These are phyloP conservation scores for Candida insectorum DNA, from an alignment of 805 yeast species.

Conservation along the genomic window DNA sequence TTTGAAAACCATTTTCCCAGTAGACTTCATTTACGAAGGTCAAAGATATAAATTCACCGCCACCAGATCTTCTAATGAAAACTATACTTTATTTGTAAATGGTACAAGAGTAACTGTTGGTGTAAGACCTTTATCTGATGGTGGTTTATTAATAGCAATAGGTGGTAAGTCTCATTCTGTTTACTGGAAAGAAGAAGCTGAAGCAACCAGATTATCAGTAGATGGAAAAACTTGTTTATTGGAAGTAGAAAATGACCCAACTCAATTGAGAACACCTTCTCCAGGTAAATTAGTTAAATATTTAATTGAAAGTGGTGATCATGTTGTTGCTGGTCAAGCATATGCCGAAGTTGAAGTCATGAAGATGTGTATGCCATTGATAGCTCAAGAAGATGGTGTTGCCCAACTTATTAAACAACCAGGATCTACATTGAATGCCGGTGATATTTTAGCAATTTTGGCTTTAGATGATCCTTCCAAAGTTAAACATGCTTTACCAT, in stretches of 20 bases:
- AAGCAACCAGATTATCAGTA: slow-evolving; percentile 90
- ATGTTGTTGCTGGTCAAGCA: slow-evolving; percentile 84
- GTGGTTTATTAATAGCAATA: slow-evolving; percentile 83
- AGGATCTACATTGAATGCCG: slow-evolving; percentile 94
- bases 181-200: slow-evolving; percentile 97
- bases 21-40: slow-evolving; percentile 95
- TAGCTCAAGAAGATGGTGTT: slow-evolving; percentile 90
- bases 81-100: slow-evolving; percentile 85
- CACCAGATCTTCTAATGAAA: slow-evolving; percentile 83
- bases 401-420: slow-evolving; percentile 95
- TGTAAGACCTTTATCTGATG: slow-evolving; percentile 87
- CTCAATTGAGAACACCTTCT: slow-evolving; percentile 97
- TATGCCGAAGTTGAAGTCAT: slow-evolving; percentile 98
- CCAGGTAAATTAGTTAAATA: slow-evolving; percentile 97
- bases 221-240: slow-evolving; percentile 92
- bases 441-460: slow-evolving; percentile 93
- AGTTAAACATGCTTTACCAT: slow-evolving; percentile 95
- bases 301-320: slow-evolving; percentile 94
- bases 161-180: slow-evolving; percentile 94
- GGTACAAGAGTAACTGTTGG: slow-evolving; percentile 89
- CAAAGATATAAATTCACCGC: slow-evolving; percentile 91
- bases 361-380: slow-evolving; percentile 99
- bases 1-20: slow-evolving; percentile 83
- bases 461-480: slow-evolving; percentile 95
- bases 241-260: slow-evolving; percentile 96